Base-by-base conservation (phyloP, 306 rosid genomes). In the Crotalaria pallida region DNA sequence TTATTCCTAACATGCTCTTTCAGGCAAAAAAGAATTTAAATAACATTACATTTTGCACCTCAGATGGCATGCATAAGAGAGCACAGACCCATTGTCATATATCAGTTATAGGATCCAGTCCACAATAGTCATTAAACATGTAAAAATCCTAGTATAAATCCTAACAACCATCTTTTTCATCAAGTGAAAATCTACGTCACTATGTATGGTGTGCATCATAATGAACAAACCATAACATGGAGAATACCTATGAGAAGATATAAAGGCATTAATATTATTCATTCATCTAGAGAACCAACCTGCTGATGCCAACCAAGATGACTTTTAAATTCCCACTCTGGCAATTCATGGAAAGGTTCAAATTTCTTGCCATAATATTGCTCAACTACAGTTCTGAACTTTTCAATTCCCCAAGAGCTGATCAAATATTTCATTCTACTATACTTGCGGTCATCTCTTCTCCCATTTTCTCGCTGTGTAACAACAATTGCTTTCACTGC, bases 261-360 rank as follows among this genome's bases (percentile, higher is more conserved):
- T 21, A 75, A 69, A 51, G 48, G 55, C 71, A 66, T 45, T 11
- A 43, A 61, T 69, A 68, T 23, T 26, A 58, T 59, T 36, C 31
- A 71, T 31, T 74, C 49, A 59, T 76, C 29, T 55, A 71, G 45
- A 77, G 41, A 82, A 79, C 81, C 47, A 79, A 91, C 99, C 99
- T 95, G 99, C 65, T 95, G 87, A 71, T 95, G 92, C 99, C 99
- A 95, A 47, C 99, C 99, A 69, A 95, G 83, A 86, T 91, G 80
- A 79, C 96, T 87, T 83, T 91, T 89, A 65, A 95, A 95, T 81
- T 89, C 94, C 95, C 95, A 95, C 58, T 95, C 89, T 3, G 99
- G 99, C 84, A 95, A 83, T 51, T 62, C 69, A 10, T 69, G 96
- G 73, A 67, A 84, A 34, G 96, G 91, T 82, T 95, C 89, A 69